Conservation (phyloP, 495 filamentous ascomycete species). For the Lichenothelia convexa region DNA sequence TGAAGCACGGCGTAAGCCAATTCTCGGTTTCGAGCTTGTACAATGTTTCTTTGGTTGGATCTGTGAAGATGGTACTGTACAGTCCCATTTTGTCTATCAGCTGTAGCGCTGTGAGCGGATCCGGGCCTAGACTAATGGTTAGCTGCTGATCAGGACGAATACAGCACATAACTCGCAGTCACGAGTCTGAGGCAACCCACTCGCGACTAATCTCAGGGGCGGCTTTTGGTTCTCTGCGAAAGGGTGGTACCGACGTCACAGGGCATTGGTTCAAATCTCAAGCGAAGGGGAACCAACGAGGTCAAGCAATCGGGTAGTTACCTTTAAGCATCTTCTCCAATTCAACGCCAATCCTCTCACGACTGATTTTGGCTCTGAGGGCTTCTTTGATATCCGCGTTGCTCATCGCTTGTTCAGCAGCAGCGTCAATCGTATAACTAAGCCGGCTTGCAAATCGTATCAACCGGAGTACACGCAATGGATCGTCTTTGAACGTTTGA, state of each 20-base stretch:
- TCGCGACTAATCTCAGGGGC: slow-evolving; percentile 26
- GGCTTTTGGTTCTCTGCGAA: slow-evolving; percentile 1
- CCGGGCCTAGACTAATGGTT: no score
- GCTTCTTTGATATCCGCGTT: slow-evolving; percentile 52
- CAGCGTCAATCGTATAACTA: slow-evolving; percentile 52
- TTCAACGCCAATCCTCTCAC: slow-evolving; percentile 71
- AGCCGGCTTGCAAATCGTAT: slow-evolving; percentile 80
- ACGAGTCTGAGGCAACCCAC: no score
- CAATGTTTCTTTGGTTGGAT: slow-evolving; percentile 26
- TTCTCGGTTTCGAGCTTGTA: slow-evolving; percentile 14
- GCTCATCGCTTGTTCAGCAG: slow-evolving; percentile 55
- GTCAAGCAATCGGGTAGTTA: no score
- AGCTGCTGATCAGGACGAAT: no score
- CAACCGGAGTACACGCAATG: slow-evolving; percentile 70
- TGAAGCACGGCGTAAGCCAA: slow-evolving; percentile 35
- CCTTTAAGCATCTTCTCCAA: slow-evolving; percentile 80
- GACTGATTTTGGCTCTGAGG: slow-evolving; percentile 75
- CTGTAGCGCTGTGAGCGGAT: slow-evolving; percentile 48
- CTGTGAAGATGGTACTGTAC: slow-evolving; percentile 65
- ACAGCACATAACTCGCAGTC: no score
- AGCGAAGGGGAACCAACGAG: no score
- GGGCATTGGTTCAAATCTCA: no score
- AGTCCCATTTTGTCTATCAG: slow-evolving; percentile 57
- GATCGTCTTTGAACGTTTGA: slow-evolving; percentile 91
- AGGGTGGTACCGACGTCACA: no score